These are phyloP conservation scores for Marasmius oreades DNA, from an alignment of 1,284 basidiomycete species.

Conservation along the genomic window DNA sequence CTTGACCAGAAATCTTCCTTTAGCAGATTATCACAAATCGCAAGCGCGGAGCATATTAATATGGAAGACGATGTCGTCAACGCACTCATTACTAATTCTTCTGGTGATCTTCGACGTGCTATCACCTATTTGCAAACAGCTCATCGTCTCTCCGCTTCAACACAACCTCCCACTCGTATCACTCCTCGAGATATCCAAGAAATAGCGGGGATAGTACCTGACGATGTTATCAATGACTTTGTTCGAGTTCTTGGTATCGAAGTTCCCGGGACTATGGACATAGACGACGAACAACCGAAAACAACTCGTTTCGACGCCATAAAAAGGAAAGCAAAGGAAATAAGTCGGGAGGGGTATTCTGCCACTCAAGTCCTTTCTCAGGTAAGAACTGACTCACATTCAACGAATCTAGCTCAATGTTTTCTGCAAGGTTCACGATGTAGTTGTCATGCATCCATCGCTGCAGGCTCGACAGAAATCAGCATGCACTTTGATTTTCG, in stretches of 20 bases:
- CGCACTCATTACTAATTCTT: constrained; percentile 77
- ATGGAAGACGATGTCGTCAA: constrained; percentile 56
- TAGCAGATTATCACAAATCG: constrained; percentile 79
- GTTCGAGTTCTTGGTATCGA: constrained; percentile 79
- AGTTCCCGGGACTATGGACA: constrained; percentile 46
- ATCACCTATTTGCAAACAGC: constrained; percentile 99
- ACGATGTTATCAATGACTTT: constrained; percentile 67
- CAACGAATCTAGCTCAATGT: constrained; percentile 1
- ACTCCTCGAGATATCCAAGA: constrained; percentile 83
- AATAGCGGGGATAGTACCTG: constrained; percentile 94
- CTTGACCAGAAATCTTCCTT: constrained; percentile 79
- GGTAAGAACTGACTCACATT: constrained; percentile 40
- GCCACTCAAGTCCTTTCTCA: constrained; percentile 89
- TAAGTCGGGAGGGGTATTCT: constrained; percentile 90
- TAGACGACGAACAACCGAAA: constrained; percentile 34
- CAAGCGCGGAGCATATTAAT: constrained; percentile 54
- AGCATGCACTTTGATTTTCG: constrained; percentile 79
- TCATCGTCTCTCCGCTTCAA: constrained; percentile 76
- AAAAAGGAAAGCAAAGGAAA: constrained; percentile 65
- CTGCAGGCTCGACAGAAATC: constrained; percentile 83
- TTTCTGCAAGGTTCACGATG: constrained; percentile 78
- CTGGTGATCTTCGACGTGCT: constrained; percentile 94
- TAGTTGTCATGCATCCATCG: constrained; percentile 79
- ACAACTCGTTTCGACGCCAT: constrained; percentile 65
- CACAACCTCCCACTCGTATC: constrained; percentile 68